Percentiles rank a stretch among this genome's conserved stretches.
phyloP scores from a whole-genome alignment of 1,284 basidiomycete genomes.

The Tilletiopsis washingtonensis region DNA sequence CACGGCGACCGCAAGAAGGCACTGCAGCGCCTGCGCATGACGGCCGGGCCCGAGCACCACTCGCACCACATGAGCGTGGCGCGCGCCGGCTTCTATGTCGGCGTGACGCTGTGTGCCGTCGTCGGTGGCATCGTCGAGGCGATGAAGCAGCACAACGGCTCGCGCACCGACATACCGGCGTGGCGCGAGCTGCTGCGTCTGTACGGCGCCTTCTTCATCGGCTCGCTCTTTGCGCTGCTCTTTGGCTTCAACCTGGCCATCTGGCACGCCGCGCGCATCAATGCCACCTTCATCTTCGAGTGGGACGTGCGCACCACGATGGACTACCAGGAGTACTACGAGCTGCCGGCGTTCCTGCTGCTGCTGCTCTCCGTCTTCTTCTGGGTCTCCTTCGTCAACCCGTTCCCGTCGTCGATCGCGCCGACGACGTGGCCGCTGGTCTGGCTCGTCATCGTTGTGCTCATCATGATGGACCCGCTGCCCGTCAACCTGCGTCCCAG shows the following conservation, averaged over 20 bases:
- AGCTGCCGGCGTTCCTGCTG: constrained; percentile 73
- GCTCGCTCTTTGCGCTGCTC: constrained; percentile 67
- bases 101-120: constrained; percentile 68
- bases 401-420: constrained; percentile 32
- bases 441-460: constrained; percentile 64
- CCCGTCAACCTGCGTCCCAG: constrained; percentile 61
- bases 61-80: constrained; percentile 62
- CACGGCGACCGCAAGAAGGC: constrained; percentile 77
- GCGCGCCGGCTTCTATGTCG: constrained; percentile 62
- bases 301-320: constrained; percentile 63
- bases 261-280: constrained; percentile 70
- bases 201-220: constrained; percentile 70
- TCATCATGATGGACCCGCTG: constrained; percentile 69
- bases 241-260: constrained; percentile 70
- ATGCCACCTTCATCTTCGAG: constrained; percentile 79
- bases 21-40: constrained; percentile 57
- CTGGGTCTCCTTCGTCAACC: constrained; percentile 67
- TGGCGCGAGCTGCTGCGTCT: constrained; percentile 70
- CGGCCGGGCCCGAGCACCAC: constrained; percentile 38
- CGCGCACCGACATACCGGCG: constrained; percentile 58
- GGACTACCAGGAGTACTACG: constrained; percentile 71
- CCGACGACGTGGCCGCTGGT: constrained; percentile 65
- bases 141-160: constrained; percentile 55
- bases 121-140: constrained; percentile 63
- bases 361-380: constrained; percentile 71